Percentiles rank a stretch among this genome's conserved stretches.
These are phyloP conservation scores for Sporisorium sorghi DNA, from an alignment of 1,284 basidiomycete genomes.

Conservation along the genomic window DNA sequence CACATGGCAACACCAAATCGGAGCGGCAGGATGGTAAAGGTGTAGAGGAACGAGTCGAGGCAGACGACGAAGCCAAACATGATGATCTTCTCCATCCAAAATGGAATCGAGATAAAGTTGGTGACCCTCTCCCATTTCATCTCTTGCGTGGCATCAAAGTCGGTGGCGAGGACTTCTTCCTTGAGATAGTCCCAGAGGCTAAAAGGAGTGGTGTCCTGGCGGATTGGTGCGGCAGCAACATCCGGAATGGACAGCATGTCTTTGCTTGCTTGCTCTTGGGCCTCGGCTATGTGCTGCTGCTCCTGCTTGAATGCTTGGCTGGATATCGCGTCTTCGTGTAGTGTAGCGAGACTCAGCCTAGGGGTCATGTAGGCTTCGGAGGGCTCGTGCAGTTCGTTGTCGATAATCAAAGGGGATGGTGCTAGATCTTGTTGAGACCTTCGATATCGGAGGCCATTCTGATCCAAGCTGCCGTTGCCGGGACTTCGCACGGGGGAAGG, in stretches of 20 bases:
- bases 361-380: slow-evolving; percentile 33
- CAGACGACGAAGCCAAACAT: slow-evolving; percentile 93
- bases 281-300: not conserved
- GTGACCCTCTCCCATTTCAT: slow-evolving; percentile 97
- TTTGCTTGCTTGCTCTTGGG: slow-evolving; percentile 1
- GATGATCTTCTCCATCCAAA: slow-evolving; percentile 95
- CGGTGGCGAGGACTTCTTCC: slow-evolving; percentile 82
- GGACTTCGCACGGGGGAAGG: not conserved
- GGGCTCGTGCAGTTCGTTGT: slow-evolving; percentile 16
- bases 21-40: slow-evolving; percentile 96
- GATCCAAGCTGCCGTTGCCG: not conserved
- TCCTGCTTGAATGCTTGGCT: not conserved
- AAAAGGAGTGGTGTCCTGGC: slow-evolving; percentile 45
- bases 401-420: slow-evolving; percentile 18
- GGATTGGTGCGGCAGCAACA: not conserved
- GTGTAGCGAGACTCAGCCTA: slow-evolving; percentile 19
- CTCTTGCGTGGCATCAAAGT: slow-evolving; percentile 92
- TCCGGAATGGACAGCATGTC: not conserved
- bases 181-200: slow-evolving; percentile 92
- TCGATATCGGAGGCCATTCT: slow-evolving; percentile 5
- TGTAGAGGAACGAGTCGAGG: slow-evolving; percentile 96
- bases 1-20: slow-evolving; percentile 72
- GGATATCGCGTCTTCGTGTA: slow-evolving; percentile 19
- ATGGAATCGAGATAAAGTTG: slow-evolving; percentile 92
- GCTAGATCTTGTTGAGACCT: slow-evolving; percentile 12